Base-by-base conservation (phyloP, 164 flowering plant species). In the Kalanchoe fedtschenkoi region DNA sequence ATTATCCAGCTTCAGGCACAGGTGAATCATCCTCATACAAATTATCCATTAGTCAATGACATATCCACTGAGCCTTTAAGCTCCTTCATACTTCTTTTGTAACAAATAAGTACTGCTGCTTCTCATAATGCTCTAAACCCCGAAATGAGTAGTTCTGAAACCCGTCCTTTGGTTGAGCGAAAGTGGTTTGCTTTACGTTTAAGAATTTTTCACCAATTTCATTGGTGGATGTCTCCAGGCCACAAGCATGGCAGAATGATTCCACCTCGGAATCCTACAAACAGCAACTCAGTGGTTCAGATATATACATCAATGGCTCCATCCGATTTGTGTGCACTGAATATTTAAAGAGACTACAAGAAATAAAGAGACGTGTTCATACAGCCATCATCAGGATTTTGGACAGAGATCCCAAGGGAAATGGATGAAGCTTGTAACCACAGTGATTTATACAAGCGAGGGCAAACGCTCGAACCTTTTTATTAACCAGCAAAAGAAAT, bases 361-460 rank as follows among this genome's bases (percentile, higher is more conserved):
- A 54, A 17, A 63, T 35, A 8, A 7, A 16, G n/a, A 14, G 16
- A 33, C 4, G 29, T 8, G 19, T 5, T 8, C 5, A 13, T 74
- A 87, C 98, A 84, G 79, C 65, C 87, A 89, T 82, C 81, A 80
- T 74, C 72, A 93, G 70, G 65, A 86, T 68, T 44, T 78, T 79
- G 34, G 87, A 86, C 21, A 89, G 72, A 65, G 69, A 65, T 32
- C 38, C 59, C 53, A 89, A 56, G 9, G 96, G 91, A 67, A 79
- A 86, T 6, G 96, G 98, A 63, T 84, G 83, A 73, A 84, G 93
- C 79, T 86, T 89, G 83, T 89, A 92, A 42, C 93, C 83, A 37
- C 84, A 71, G 65, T 74, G 30, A 71, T 86, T 83, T 67, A 92
- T 73, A 66, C 68, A 87, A 60, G 79, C 75, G 19, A 92, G 26